phyloP scores from a whole-genome alignment of 768 basidiomycete species.

The Pisolithus marmoratus region DNA sequence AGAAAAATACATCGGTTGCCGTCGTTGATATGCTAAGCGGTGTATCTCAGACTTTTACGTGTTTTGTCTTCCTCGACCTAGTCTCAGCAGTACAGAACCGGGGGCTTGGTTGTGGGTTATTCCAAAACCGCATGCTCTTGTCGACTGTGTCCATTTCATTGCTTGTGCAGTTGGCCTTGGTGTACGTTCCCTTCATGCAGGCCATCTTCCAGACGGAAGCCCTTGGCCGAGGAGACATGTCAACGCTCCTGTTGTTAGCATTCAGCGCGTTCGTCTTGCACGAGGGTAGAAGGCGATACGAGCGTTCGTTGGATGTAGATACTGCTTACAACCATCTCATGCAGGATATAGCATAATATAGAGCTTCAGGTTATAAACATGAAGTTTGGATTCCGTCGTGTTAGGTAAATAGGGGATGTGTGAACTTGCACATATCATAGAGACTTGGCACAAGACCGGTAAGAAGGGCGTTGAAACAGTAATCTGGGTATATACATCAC shows the following conservation, averaged over 20 bases:
- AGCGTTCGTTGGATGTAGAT: slow-evolving; percentile 55
- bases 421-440: too few species aligned
- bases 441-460: too few species aligned
- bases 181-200: slow-evolving; percentile 92
- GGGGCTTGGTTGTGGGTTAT: slow-evolving; percentile 77
- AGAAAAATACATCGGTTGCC: slow-evolving; percentile 21
- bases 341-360: slow-evolving; percentile 54
- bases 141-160: slow-evolving; percentile 85
- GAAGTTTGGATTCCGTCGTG: too few species aligned
- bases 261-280: slow-evolving; percentile 63
- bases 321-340: slow-evolving; percentile 44
- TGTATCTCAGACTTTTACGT: slow-evolving; percentile 80
- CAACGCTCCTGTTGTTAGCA: slow-evolving; percentile 63
- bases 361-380: too few species aligned
- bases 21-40: neutral
- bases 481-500: too few species aligned
- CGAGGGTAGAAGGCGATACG: slow-evolving; percentile 74
- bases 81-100: slow-evolving; percentile 94
- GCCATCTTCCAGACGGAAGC: slow-evolving; percentile 91
- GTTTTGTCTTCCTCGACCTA: slow-evolving; percentile 95
- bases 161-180: slow-evolving; percentile 73
- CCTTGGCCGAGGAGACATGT: slow-evolving; percentile 60
- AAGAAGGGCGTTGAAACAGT: too few species aligned
- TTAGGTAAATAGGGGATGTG: too few species aligned
- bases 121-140: slow-evolving; percentile 86